Conservation (phyloP, 192 early-diverging fungal species). For the Umbelopsis ramanniana region DNA sequence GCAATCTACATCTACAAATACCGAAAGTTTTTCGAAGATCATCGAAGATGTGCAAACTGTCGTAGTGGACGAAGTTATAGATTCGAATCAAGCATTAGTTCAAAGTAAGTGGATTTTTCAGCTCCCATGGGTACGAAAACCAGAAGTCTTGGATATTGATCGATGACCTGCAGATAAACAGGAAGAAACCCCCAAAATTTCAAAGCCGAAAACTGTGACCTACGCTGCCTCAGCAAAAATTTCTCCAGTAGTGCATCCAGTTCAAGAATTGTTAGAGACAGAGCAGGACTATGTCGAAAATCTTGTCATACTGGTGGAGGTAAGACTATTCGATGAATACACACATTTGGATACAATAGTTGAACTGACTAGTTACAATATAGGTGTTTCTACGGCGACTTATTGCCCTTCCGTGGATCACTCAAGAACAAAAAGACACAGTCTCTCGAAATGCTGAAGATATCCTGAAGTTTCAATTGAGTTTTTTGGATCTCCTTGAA, state of each 20-base stretch:
- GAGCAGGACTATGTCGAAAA: conserved; percentile 38
- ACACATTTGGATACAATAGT: not conserved
- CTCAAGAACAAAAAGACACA: not conserved
- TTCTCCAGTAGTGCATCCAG: conserved; percentile 20
- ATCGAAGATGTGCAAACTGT: too few relatives aligned
- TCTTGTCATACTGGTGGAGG: conserved; percentile 34
- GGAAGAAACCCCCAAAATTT: not conserved
- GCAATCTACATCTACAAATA: too few relatives aligned
- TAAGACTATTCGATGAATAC: not conserved
- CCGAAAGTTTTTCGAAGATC: too few relatives aligned
- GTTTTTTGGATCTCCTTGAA: not conserved
- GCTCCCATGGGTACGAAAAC: too few relatives aligned
- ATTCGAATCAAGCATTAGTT: too few relatives aligned
- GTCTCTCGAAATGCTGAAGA: conserved; percentile 5
- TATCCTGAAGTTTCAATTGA: not conserved
- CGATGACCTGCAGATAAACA: not conserved
- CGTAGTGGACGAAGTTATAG: too few relatives aligned
- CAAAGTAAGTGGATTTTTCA: too few relatives aligned
- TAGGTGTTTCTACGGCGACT: conserved; percentile 2
- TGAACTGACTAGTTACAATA: not conserved
- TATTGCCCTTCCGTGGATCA: not conserved
- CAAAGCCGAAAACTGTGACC: not conserved
- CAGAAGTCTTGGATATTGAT: not conserved
- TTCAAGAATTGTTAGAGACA: conserved; percentile 38
- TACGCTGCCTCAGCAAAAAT: not conserved